Evolutionary conservation across 2,329 filamentous ascomycete genomes (phyloP).

Genomic region (Aspergillus viridinutans): DNA sequence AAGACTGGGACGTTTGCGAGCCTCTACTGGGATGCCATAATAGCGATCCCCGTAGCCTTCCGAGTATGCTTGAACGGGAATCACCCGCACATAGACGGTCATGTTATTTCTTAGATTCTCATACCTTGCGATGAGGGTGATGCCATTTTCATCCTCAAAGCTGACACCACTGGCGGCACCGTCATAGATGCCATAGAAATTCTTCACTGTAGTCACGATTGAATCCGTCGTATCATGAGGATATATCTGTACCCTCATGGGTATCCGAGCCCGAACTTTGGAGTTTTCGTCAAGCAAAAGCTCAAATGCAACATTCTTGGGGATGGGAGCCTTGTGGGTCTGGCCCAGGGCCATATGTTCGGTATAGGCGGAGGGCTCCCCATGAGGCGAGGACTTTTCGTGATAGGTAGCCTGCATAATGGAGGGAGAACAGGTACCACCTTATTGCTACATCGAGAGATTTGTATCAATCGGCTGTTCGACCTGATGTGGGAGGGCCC

Average conservation of each 20-base stretch:
- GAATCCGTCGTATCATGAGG: slow-evolving; percentile 96
- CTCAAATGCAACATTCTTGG: slow-evolving; percentile 63
- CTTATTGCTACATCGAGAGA: slow-evolving; percentile 29
- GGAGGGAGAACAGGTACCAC: slow-evolving; percentile 23
- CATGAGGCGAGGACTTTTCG: slow-evolving; percentile 32
- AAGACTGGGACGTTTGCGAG: slow-evolving; percentile 55
- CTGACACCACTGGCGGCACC: slow-evolving; percentile 77
- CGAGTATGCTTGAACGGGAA: slow-evolving; percentile 54
- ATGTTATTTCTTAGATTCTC: slow-evolving; percentile 93
- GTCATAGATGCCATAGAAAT: slow-evolving; percentile 95
- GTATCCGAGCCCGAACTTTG: slow-evolving; percentile 57
- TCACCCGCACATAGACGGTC: slow-evolving; percentile 87
- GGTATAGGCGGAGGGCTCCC: slow-evolving; percentile 27
- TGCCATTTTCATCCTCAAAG: slow-evolving; percentile 87
- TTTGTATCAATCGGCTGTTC: slow-evolving; percentile 32
- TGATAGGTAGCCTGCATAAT: slow-evolving; percentile 33
- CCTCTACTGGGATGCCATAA: slow-evolving; percentile 46
- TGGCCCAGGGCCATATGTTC: slow-evolving; percentile 29
- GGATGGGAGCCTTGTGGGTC: slow-evolving; percentile 37
- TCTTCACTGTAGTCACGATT: slow-evolving; percentile 97
- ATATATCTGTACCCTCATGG: slow-evolving; percentile 76
- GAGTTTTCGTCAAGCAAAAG: slow-evolving; percentile 56
- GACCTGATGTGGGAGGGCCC: slow-evolving; percentile 18
- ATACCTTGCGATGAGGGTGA: slow-evolving; percentile 89
- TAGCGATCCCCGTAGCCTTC: slow-evolving; percentile 44